Evolutionary conservation across 768 basidiomycete genomes (phyloP).

Genomic region (Termitomyces bulborhizus): DNA sequence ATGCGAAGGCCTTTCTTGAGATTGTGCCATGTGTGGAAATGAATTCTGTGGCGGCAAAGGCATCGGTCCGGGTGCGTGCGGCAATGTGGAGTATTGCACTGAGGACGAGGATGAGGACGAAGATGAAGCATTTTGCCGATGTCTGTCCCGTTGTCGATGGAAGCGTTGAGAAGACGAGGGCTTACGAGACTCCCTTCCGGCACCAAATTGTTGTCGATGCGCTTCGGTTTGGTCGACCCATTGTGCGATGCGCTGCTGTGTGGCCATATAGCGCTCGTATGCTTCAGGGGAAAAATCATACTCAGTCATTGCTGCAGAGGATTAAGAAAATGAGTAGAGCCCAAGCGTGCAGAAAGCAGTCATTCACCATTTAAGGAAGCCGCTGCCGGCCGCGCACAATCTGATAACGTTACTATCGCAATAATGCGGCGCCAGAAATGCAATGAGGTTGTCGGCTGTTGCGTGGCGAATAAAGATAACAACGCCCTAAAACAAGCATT

Average conservation of each 20-base stretch:
- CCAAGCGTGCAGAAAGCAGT: background rate
- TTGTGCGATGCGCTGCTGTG: conserved; percentile 39
- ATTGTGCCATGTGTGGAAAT: background rate
- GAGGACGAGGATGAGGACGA: conserved; percentile 11
- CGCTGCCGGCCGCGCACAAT: background rate
- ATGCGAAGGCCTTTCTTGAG: background rate
- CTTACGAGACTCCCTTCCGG: background rate
- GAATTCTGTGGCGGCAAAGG: conserved; percentile 3
- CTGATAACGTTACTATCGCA: conserved; percentile 1
- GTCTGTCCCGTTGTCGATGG: background rate
- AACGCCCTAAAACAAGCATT: background rate
- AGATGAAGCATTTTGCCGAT: background rate
- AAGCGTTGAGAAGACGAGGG: conserved; percentile 6
- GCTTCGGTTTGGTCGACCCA: conserved; percentile 47
- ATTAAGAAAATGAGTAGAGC: background rate
- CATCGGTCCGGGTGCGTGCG: conserved; percentile 8
- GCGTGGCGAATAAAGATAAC: background rate
- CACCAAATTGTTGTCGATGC: conserved; percentile 25
- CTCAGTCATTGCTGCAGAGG: conserved; percentile 38
- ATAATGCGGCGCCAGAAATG: background rate
- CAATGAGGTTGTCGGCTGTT: background rate
- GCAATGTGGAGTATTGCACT: background rate
- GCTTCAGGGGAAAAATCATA: conserved; percentile 58
- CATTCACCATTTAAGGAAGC: conserved; percentile 6
- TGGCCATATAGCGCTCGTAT: conserved; percentile 40